Evolutionary conservation across 2,329 filamentous ascomycete genomes (phyloP).

Genomic region (Zalaria obscura): DNA sequence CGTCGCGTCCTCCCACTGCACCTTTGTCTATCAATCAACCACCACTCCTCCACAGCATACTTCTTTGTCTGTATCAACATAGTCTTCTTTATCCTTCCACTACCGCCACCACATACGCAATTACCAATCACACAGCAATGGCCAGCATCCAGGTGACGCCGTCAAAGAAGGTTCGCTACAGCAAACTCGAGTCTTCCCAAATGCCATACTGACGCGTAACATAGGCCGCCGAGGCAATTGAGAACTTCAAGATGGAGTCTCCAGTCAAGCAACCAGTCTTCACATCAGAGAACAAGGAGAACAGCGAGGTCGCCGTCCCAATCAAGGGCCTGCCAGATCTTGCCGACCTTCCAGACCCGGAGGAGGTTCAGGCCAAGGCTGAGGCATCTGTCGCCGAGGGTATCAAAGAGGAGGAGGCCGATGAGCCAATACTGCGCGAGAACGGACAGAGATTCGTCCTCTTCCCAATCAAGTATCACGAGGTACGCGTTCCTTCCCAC

Average conservation of each 20-base stretch:
- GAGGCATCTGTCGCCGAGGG: constrained; percentile 40
- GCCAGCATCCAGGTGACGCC: constrained; percentile 69
- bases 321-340: constrained; percentile 37
- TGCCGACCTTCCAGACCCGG: constrained; percentile 18
- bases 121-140: constrained; percentile 16
- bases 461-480: constrained; percentile 98
- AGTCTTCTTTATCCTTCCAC: background rate
- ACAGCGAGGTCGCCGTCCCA: constrained; percentile 47
- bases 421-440: constrained; percentile 87
- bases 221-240: constrained; percentile 75
- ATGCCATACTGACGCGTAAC: constrained; percentile 21
- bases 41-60: background rate
- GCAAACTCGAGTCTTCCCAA: constrained; percentile 18
- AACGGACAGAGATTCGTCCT: constrained; percentile 94
- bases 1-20: constrained; percentile 34
- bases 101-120: constrained; percentile 3
- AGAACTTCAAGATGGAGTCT: constrained; percentile 84
- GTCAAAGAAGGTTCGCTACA: constrained; percentile 51
- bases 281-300: constrained; percentile 65
- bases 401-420: constrained; percentile 52
- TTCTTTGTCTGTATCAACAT: background rate
- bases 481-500: constrained; percentile 51
- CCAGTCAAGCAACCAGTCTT: constrained; percentile 85
- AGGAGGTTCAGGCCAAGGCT: constrained; percentile 12
- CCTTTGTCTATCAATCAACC: constrained; percentile 42